These are phyloP conservation scores for Xerocomus brunneocitrinus DNA, from an alignment of 768 basidiomycete genomes.

Conservation along the genomic window DNA sequence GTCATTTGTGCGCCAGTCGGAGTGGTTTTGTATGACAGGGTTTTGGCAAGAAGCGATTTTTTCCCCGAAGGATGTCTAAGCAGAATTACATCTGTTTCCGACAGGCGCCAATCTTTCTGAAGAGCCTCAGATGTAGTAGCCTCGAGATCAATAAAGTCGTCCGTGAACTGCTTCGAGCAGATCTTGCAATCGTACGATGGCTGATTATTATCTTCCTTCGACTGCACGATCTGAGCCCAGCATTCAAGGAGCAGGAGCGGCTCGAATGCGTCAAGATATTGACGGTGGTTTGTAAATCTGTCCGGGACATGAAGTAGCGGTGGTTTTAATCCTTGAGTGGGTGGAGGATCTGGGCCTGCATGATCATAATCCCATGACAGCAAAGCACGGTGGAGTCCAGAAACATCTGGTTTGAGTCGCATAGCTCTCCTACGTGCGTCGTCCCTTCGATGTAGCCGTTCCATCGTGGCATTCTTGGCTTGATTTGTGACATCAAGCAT, in stretches of 20 bases:
- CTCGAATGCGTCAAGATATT: conserved; percentile 75
- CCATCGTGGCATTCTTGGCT: conserved; percentile 40
- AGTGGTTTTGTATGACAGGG: conserved; percentile 41
- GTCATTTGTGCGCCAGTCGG: conserved; percentile 50
- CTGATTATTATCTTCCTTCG: conserved; percentile 57
- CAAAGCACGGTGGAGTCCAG: conserved; percentile 68
- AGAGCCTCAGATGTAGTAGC: conserved; percentile 54
- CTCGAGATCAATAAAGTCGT: conserved; percentile 83
- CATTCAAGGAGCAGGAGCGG: conserved; percentile 85
- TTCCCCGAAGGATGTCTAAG: conserved; percentile 55
- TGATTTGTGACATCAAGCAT: conserved; percentile 50
- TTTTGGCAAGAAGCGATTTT: conserved; percentile 67
- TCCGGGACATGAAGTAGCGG: conserved; percentile 51
- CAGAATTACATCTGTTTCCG: conserved; percentile 84
- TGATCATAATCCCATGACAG: conserved; percentile 87
- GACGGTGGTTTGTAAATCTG: conserved; percentile 54
- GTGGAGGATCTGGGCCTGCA: conserved; percentile 60
- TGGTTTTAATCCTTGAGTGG: conserved; percentile 37
- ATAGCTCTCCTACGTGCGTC: conserved; percentile 56
- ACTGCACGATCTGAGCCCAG: conserved; percentile 81
- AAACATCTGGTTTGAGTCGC: conserved; percentile 80
- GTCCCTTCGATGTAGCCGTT: conserved; percentile 52
- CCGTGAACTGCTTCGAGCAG: conserved; percentile 62
- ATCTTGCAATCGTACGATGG: conserved; percentile 61
- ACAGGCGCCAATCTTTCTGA: conserved; percentile 66